phyloP scores from a whole-genome alignment of 2,329 filamentous ascomycete species.

The Penicillium sclerotigenum region DNA sequence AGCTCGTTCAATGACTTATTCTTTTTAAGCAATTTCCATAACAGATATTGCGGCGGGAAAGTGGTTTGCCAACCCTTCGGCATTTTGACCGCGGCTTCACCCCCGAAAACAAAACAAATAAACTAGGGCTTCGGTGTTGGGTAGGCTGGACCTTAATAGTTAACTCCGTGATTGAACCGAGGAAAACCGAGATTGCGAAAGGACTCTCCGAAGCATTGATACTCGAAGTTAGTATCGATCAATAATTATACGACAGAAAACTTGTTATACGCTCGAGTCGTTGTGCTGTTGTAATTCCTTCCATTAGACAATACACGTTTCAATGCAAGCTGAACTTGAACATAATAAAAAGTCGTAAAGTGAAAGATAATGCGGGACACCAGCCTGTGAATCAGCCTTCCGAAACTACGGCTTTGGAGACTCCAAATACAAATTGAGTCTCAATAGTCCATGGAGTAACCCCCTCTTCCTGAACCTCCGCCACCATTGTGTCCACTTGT shows the following conservation, averaged over 20 bases:
- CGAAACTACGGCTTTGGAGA: background rate
- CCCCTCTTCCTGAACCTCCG: conserved; percentile 15
- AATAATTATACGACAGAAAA: background rate
- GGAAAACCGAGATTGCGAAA: background rate
- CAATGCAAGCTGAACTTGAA: background rate
- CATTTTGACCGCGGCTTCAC: too few relatives aligned
- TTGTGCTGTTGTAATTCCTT: background rate
- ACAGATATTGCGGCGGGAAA: too few relatives aligned
- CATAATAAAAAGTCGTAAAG: background rate
- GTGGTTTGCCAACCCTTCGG: too few relatives aligned
- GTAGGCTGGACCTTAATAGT: background rate
- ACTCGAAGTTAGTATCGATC: too few relatives aligned
- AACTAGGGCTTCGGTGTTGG: background rate
- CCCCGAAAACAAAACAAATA: too few relatives aligned
- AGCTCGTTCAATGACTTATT: too few relatives aligned
- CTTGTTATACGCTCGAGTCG: background rate
- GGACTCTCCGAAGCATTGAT: too few relatives aligned
- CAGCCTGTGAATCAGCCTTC: background rate
- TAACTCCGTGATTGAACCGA: background rate
- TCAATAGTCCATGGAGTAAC: conserved; percentile 43
- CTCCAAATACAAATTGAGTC: background rate
- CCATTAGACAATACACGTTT: background rate
- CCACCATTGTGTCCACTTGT: conserved; percentile 24
- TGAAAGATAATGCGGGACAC: background rate
- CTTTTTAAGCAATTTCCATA: too few relatives aligned